Conservation (phyloP, 768 basidiomycete species). For the Lactifluus rugatus region DNA sequence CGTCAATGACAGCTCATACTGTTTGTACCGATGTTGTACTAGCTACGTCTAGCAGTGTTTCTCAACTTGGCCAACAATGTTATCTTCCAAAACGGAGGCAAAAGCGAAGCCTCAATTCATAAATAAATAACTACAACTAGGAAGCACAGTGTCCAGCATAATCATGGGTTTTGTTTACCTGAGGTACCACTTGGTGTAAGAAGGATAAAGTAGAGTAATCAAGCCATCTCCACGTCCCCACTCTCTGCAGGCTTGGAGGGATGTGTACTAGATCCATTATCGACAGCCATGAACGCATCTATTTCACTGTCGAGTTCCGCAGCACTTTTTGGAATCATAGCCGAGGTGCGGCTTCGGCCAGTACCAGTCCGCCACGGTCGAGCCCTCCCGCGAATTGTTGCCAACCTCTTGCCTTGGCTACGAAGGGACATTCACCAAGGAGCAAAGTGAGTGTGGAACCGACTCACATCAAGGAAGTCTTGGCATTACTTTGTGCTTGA, state of each 20-base stretch:
- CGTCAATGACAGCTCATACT: no score
- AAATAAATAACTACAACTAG: not conserved
- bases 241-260: conserved; percentile 1
- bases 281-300: conserved; percentile 75
- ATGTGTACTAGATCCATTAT: conserved; percentile 10
- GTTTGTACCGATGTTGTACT: not conserved
- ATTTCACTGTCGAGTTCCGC: conserved; percentile 84
- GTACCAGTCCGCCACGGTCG: conserved; percentile 27
- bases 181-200: not conserved
- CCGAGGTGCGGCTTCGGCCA: conserved; percentile 22
- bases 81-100: not conserved
- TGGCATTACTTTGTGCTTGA: conserved; percentile 31
- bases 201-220: not conserved
- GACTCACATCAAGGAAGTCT: conserved; percentile 14
- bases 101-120: not conserved
- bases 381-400: conserved; percentile 18
- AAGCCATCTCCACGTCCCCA: conserved; percentile 13
- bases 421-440: not conserved
- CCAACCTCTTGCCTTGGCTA: conserved; percentile 10
- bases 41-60: not conserved
- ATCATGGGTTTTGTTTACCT: not conserved
- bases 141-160: not conserved
- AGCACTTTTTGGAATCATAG: conserved; percentile 45
- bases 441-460: no score
- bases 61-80: not conserved